phyloP scores from a whole-genome alignment of 352 stramenopile species.

The Blastocystis hominis region DNA sequence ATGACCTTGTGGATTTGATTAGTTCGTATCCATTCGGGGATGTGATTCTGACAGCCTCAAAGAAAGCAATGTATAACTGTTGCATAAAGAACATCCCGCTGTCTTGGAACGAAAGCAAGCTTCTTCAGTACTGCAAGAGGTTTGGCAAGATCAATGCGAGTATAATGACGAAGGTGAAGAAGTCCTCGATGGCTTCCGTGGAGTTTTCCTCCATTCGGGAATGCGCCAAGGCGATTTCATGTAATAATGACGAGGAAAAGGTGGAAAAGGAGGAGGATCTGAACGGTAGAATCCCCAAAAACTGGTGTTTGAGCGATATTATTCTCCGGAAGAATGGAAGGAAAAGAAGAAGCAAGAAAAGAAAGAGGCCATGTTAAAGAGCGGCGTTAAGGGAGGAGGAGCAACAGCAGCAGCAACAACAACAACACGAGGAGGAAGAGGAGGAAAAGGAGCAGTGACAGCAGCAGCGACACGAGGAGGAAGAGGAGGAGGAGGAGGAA shows the following conservation, averaged over 20 bases:
- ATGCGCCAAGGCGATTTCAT: too few relatives aligned
- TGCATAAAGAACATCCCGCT: slow-evolving; percentile 16
- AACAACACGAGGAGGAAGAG: neutral
- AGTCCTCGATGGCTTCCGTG: too few relatives aligned
- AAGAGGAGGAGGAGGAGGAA: neutral
- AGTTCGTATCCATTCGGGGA: too few relatives aligned
- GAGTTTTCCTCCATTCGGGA: too few relatives aligned
- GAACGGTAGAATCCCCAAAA: too few relatives aligned
- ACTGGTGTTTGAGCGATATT: too few relatives aligned
- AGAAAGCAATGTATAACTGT: slow-evolving; percentile 12
- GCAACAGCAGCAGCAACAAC: too few relatives aligned
- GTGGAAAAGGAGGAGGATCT: neutral
- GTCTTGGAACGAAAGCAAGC: neutral
- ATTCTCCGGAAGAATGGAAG: neutral
- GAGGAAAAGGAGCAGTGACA: neutral
- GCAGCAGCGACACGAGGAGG: neutral
- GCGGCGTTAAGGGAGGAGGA: too few relatives aligned
- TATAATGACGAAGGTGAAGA: neutral
- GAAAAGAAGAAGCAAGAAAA: neutral
- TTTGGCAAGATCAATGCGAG: slow-evolving; percentile 1
- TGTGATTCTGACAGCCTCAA: too few relatives aligned
- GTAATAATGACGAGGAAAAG: neutral
- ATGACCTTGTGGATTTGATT: too few relatives aligned
- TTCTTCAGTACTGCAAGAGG: neutral
- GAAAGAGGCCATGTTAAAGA: too few relatives aligned